Evolutionary conservation across 177 flowering plant species (phyloP).

Genomic region (Vitis hybrid): DNA sequence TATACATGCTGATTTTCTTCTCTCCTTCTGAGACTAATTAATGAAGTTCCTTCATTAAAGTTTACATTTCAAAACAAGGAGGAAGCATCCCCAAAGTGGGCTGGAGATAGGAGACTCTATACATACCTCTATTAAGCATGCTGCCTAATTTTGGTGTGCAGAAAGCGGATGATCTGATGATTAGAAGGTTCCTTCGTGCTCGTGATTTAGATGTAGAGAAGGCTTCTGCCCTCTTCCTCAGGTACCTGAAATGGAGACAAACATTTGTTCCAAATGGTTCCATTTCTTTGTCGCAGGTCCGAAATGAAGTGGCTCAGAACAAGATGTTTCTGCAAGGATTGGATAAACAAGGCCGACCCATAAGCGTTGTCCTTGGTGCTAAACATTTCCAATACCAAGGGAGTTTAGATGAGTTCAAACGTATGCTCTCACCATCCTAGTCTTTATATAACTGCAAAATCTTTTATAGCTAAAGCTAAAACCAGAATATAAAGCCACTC

Average conservation of each 20-base stretch:
- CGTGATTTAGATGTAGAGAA: conserved; percentile 70
- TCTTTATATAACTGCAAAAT: not conserved
- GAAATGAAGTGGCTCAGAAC: conserved; percentile 58
- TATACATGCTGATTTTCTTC: not conserved
- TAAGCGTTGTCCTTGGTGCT: conserved; percentile 41
- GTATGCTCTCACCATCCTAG: conserved; percentile 32
- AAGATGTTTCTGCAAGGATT: conserved; percentile 75
- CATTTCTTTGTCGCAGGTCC: conserved; percentile 49
- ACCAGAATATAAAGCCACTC: too few relatives aligned
- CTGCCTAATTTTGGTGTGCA: conserved; percentile 18
- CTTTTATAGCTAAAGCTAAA: too few relatives aligned
- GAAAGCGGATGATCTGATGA: conserved; percentile 68
- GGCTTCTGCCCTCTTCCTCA: conserved; percentile 58
- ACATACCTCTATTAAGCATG: too few relatives aligned
- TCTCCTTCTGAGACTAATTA: not conserved
- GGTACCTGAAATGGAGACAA: conserved; percentile 67
- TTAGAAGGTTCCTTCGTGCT: conserved; percentile 86
- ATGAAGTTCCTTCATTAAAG: too few relatives aligned
- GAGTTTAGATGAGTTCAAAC: conserved; percentile 70
- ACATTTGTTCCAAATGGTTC: conserved; percentile 60
- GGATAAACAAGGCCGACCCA: conserved; percentile 69
- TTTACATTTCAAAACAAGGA: too few relatives aligned
- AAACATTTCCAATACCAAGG: conserved; percentile 50
- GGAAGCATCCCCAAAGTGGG: too few relatives aligned
- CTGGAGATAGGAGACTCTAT: too few relatives aligned